Conservation (phyloP, 495 filamentous ascomycete genomes). For the Trichocladium uniseriatum region DNA sequence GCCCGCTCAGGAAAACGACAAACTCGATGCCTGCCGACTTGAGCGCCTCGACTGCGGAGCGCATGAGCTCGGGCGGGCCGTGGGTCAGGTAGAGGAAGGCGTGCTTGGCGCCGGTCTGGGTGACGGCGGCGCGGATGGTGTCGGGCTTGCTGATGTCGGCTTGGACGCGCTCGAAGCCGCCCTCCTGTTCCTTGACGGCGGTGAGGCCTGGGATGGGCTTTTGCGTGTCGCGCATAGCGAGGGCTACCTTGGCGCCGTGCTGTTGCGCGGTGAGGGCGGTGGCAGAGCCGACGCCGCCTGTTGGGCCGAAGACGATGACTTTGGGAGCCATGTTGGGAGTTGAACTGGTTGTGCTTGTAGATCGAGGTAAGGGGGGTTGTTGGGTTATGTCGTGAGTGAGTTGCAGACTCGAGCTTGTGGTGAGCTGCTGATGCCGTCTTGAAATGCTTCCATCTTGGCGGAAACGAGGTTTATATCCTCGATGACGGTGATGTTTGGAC, state of each 20-base stretch:
- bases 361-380: too few species aligned
- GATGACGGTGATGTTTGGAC: too few species aligned
- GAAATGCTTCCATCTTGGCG: too few species aligned
- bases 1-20: constrained; percentile 15
- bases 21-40: constrained; percentile 11
- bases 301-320: constrained; percentile 19
- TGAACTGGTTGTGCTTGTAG: background rate
- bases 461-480: too few species aligned
- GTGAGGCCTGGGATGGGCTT: constrained; percentile 10
- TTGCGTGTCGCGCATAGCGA: constrained; percentile 12
- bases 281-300: constrained; percentile 12
- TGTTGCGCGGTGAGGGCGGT: constrained; percentile 1
- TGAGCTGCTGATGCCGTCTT: too few species aligned
- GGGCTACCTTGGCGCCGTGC: constrained; percentile 8
- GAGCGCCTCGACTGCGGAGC: constrained; percentile 6
- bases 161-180: constrained; percentile 12
- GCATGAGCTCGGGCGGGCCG: background rate
- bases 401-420: too few species aligned
- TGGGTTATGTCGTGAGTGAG: too few species aligned
- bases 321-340: constrained; percentile 9
- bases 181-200: background rate
- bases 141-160: constrained; percentile 14
- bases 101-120: constrained; percentile 9
- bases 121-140: constrained; percentile 5
- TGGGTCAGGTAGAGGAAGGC: constrained; percentile 15